Conservation (phyloP, 768 basidiomycete species). For the Serendipita sp. region DNA sequence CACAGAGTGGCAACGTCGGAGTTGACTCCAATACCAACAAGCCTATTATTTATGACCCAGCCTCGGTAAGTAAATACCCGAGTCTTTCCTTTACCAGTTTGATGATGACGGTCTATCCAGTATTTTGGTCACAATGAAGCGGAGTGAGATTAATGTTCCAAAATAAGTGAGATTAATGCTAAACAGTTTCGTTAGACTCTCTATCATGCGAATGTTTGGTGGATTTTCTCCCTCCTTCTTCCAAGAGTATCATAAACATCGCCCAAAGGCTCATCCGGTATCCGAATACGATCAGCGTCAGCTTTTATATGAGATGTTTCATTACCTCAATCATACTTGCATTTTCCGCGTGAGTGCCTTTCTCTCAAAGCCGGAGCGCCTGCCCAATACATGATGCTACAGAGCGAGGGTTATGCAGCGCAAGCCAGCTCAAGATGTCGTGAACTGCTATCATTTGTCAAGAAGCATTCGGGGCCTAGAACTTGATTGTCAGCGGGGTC, state of each 20-base stretch:
- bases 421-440: background rate
- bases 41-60: constrained; percentile 63
- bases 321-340: constrained; percentile 69
- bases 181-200: constrained; percentile 31
- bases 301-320: constrained; percentile 65
- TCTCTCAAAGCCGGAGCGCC: background rate
- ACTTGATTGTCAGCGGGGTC: background rate
- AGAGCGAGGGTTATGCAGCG: constrained; percentile 1
- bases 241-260: constrained; percentile 42
- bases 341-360: constrained; percentile 52
- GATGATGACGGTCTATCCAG: background rate
- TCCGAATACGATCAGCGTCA: constrained; percentile 47
- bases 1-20: constrained; percentile 63
- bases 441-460: constrained; percentile 1
- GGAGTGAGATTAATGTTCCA: constrained; percentile 35
- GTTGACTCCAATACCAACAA: constrained; percentile 35
- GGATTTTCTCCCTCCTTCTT: constrained; percentile 54
- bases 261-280: constrained; percentile 48
- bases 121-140: constrained; percentile 72
- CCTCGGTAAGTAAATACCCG: constrained; percentile 25
- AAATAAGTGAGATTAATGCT: background rate
- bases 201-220: constrained; percentile 67
- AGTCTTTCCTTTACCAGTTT: background rate
- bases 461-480: background rate
- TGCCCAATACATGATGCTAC: background rate